Evolutionary conservation across 345 rosid species (phyloP), one percentile per base, ranked within the genome.

Genomic region (Adansonia digitata): DNA sequence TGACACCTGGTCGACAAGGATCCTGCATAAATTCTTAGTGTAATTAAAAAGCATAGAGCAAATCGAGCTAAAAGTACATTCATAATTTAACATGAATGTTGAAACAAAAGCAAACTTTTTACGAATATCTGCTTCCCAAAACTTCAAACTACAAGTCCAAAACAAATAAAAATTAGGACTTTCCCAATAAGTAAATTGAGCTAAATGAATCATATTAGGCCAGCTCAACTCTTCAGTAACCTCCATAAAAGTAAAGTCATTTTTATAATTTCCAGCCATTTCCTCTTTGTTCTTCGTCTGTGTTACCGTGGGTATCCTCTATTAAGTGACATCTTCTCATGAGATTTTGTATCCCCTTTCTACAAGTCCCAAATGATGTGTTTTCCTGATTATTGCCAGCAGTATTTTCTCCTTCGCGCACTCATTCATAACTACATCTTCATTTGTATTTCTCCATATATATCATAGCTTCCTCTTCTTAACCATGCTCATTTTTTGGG

Each of bases 1-100:
- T 82, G 71, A 95, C 98, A 61, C 97, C 91, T 20, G 85, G 84
- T 60, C 98, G 99, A 77, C 99, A 95, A 84, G 99, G 99, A 85
- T 95, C 99, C 99, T 95, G 77, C 74, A 87, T 11, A 75, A 48
- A 64, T 56, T 42, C n/a, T n/a, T n/a, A n/a, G n/a, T n/a, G n/a
- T n/a, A n/a, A n/a, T n/a, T n/a, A n/a, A n/a, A n/a, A n/a, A n/a
- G n/a, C n/a, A n/a, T n/a, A n/a, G n/a, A n/a, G n/a, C n/a, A n/a
- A n/a, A n/a, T n/a, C n/a, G n/a, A 73, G 64, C 55, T n/a, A 60
- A 60, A 60, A 56, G 61, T 22, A 56, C 15, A 29, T 48, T 48
- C 57, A 29, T 48, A 48, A 29, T 12, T 17, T 17, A 8, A 69
- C 42, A 69, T 5, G 42, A 29, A 69, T 46, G 15, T 0, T 27